A percentile compares a stretch with the other conserved stretches of the same genome.
Conservation (phyloP, 345 rosid species). For the Salix arbutifolia region DNA sequence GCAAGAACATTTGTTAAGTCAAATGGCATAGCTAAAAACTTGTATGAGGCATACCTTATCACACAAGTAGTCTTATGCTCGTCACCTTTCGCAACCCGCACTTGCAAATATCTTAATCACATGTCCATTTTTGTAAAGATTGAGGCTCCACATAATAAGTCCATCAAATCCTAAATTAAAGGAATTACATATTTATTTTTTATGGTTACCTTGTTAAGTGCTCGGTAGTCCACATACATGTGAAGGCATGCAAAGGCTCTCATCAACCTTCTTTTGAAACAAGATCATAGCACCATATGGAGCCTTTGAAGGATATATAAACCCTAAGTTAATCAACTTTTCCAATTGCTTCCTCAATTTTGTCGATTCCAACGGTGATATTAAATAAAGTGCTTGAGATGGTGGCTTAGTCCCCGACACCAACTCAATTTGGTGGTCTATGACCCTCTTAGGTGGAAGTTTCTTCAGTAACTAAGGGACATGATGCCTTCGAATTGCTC, state of each 20-base stretch:
- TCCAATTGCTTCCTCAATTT: neutral
- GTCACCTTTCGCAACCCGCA: neutral
- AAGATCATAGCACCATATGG: neutral
- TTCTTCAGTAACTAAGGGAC: neutral
- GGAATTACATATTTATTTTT: conserved; percentile 1
- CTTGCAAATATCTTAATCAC: neutral
- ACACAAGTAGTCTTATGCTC: neutral
- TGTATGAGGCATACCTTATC: neutral
- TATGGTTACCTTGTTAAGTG: neutral
- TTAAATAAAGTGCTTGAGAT: too few relatives aligned
- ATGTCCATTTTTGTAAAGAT: neutral
- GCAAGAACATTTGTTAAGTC: neutral
- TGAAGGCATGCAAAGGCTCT: neutral
- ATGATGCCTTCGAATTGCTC: neutral
- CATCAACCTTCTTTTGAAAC: neutral
- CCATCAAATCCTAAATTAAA: neutral
- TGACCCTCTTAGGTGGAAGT: neutral
- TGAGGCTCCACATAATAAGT: neutral
- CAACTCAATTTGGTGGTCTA: neutral
- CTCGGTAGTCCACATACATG: neutral
- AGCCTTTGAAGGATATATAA: neutral
- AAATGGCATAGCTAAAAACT: neutral
- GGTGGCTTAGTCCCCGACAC: too few relatives aligned
- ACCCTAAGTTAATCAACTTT: neutral
- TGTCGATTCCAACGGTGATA: too few relatives aligned